Conservation (phyloP, 306 rosid genomes). For the Cicer bijugum region DNA sequence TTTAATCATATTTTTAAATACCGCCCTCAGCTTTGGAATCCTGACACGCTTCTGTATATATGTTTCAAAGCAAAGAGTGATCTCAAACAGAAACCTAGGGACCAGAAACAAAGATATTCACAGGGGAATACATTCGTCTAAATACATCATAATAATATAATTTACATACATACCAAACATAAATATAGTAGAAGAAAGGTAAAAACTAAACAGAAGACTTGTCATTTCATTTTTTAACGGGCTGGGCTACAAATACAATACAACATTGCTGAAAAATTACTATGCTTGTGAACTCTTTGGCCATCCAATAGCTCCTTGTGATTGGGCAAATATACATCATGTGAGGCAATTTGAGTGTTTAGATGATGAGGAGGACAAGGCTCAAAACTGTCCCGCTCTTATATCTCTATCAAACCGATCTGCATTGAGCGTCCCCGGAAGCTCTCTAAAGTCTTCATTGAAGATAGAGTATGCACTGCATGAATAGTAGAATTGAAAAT, state of each 20-base stretch:
- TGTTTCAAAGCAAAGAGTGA: slow-evolving; percentile 35
- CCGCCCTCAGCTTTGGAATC: slow-evolving; percentile 33
- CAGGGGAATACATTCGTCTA: slow-evolving; percentile 29
- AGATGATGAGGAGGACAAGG: slow-evolving; percentile 25
- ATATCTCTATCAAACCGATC: slow-evolving; percentile 86
- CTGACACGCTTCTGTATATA: slow-evolving; percentile 24
- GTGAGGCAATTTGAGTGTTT: slow-evolving; percentile 33
- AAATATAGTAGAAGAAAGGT: neutral
- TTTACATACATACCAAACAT: slow-evolving; percentile 25
- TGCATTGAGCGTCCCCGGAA: slow-evolving; percentile 88
- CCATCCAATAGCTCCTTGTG: slow-evolving; percentile 26
- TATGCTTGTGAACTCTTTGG: slow-evolving; percentile 33
- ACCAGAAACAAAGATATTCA: slow-evolving; percentile 25
- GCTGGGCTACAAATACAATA: slow-evolving; percentile 8
- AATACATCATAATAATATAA: slow-evolving; percentile 24
- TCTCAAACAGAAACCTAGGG: slow-evolving; percentile 36
- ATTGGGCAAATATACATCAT: slow-evolving; percentile 40
- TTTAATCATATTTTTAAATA: slow-evolving; percentile 18
- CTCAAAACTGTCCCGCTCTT: slow-evolving; percentile 88
- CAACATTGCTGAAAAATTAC: slow-evolving; percentile 13
- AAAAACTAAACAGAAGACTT: slow-evolving; percentile 41
- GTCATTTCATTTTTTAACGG: slow-evolving; percentile 33
- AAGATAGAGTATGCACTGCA: slow-evolving; percentile 94
- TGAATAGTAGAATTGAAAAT: slow-evolving; percentile 12
- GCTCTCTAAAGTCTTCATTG: slow-evolving; percentile 95